These are phyloP conservation scores for Ottelia alismoides DNA, from an alignment of 106 monocot species.

Conservation along the genomic window DNA sequence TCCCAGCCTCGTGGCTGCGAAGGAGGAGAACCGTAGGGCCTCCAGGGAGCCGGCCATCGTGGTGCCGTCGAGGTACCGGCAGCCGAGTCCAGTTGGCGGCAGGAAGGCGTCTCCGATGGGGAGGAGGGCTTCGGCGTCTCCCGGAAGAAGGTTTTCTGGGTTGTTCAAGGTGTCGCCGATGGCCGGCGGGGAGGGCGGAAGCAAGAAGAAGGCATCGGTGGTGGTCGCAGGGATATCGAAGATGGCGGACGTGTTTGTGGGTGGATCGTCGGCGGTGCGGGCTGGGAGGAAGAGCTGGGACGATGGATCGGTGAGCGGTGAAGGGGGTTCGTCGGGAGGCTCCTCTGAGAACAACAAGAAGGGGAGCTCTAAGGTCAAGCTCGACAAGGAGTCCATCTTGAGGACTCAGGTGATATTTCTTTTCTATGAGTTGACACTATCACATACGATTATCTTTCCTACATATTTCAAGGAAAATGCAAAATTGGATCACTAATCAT, in stretches of 20 bases:
- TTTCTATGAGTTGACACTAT: neutral
- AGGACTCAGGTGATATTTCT: constrained; percentile 46
- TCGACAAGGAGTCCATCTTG: constrained; percentile 35
- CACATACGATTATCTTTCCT: neutral
- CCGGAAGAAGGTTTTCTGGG: constrained; percentile 52
- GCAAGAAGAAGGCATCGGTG: constrained; percentile 47
- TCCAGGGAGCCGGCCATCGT: constrained; percentile 80
- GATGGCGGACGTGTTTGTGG: constrained; percentile 27
- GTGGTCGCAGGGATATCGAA: constrained; percentile 48
- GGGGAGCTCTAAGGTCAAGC: constrained; percentile 25
- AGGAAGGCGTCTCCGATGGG: constrained; percentile 41
- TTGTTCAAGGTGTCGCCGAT: constrained; percentile 44
- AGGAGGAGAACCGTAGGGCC: constrained; percentile 67
- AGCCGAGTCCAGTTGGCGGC: constrained; percentile 46
- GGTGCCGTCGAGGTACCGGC: constrained; percentile 89
- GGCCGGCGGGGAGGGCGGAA: constrained; percentile 14
- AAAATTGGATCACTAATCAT: too few relatives aligned
- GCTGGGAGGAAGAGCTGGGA: constrained; percentile 76
- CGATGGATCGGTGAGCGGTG: constrained; percentile 15
- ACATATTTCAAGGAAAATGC: too few relatives aligned
- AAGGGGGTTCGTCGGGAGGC: neutral
- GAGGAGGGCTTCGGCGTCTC: constrained; percentile 49
- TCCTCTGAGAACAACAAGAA: constrained; percentile 34
- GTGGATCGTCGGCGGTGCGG: neutral
- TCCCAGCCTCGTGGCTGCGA: constrained; percentile 72